Percentiles rank a stretch among this genome's conserved stretches.
Evolutionary conservation across 2,329 filamentous ascomycete species (phyloP).

Genomic region (Aureobasidium sp.): DNA sequence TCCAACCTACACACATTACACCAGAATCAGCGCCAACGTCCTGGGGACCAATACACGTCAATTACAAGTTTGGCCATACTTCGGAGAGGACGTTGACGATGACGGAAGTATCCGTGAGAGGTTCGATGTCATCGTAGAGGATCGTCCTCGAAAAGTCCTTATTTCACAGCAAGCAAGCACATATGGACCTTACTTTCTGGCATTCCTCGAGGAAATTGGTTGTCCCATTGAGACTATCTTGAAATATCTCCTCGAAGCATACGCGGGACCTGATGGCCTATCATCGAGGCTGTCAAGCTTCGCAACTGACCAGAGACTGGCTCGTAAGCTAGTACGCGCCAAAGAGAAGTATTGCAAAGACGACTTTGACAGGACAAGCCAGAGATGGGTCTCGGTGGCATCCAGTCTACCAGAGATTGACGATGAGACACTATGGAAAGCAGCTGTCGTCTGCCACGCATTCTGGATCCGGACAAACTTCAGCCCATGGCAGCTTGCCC

Average conservation of each 20-base stretch:
- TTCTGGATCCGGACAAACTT: slow-evolving; percentile 40
- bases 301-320: background rate
- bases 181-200: slow-evolving; percentile 38
- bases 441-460: slow-evolving; percentile 40
- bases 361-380: slow-evolving; percentile 34
- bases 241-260: slow-evolving; percentile 42
- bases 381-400: slow-evolving; percentile 38
- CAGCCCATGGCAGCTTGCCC: slow-evolving; percentile 30
- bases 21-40: slow-evolving; percentile 45
- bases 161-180: slow-evolving; percentile 40
- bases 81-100: slow-evolving; percentile 37
- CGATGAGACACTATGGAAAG: slow-evolving; percentile 31
- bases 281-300: background rate
- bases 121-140: slow-evolving; percentile 34
- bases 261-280: background rate
- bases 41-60: slow-evolving; percentile 45
- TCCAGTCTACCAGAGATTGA: slow-evolving; percentile 32
- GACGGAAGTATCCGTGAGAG: slow-evolving; percentile 32
- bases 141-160: slow-evolving; percentile 35
- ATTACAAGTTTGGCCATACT: slow-evolving; percentile 46
- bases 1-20: slow-evolving; percentile 46
- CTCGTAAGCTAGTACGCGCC: background rate
- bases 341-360: slow-evolving; percentile 33
- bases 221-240: slow-evolving; percentile 42
- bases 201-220: slow-evolving; percentile 39